These are phyloP conservation scores for Trichophyton rubrum DNA, from an alignment of 2,329 filamentous ascomycete genomes.

Conservation along the genomic window DNA sequence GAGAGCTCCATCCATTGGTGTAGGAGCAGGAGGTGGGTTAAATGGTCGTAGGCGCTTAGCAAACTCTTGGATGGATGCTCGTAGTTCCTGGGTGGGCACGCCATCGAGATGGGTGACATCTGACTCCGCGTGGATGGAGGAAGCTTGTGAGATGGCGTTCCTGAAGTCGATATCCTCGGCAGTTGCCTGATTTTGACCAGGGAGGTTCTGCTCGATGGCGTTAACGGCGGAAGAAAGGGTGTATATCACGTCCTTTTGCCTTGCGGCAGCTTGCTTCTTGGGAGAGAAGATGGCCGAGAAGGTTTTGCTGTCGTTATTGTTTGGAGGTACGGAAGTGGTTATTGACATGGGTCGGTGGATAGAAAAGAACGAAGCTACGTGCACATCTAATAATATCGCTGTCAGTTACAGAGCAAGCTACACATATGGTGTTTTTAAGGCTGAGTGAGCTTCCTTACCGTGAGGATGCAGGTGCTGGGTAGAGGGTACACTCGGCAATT, in stretches of 20 bases:
- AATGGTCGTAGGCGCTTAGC: slow-evolving; percentile 66
- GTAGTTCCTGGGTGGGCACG: slow-evolving; percentile 46
- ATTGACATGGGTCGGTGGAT: slow-evolving; percentile 89
- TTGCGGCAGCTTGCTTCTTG: slow-evolving; percentile 35
- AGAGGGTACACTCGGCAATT: slow-evolving; percentile 38
- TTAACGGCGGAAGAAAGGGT: slow-evolving; percentile 44
- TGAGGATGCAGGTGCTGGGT: slow-evolving; percentile 38
- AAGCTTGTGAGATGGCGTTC: slow-evolving; percentile 19
- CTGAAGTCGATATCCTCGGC: slow-evolving; percentile 25
- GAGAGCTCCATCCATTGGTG: slow-evolving; percentile 41
- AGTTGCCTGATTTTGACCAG: slow-evolving; percentile 17
- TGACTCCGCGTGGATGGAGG: slow-evolving; percentile 21
- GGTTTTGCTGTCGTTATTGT: slow-evolving; percentile 56
- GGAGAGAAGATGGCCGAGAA: slow-evolving; percentile 76
- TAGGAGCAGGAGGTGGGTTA: slow-evolving; percentile 67
- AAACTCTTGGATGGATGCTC: slow-evolving; percentile 56
- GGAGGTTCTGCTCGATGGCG: slow-evolving; percentile 30
- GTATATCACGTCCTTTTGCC: slow-evolving; percentile 49
- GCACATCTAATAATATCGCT: slow-evolving; percentile 52
- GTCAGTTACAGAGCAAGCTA: slow-evolving; percentile 12
- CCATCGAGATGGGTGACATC: slow-evolving; percentile 30
- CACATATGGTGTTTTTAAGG: neutral
- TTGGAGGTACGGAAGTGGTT: slow-evolving; percentile 63
- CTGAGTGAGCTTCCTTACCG: slow-evolving; percentile 23
- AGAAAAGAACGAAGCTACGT: slow-evolving; percentile 86